A percentile compares a stretch with the other conserved stretches of the same genome.
Evolutionary conservation across 371 early-diverging fungal species (phyloP).

Genomic region (Syncephalastrum contaminatum): DNA sequence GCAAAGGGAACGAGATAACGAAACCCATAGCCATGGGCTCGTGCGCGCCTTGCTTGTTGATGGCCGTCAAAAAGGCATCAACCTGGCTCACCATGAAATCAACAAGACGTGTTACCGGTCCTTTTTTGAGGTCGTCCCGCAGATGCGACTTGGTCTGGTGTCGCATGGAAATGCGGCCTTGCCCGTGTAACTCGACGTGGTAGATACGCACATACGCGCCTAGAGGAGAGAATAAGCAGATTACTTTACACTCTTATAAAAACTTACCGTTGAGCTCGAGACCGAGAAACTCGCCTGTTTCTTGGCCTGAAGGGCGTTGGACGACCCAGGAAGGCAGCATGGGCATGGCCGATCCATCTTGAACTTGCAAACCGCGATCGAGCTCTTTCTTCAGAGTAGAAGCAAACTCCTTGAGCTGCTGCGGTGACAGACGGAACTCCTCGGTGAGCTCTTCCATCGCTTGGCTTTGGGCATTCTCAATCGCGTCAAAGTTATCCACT

Average conservation of each 20-base stretch:
- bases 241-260: not conserved
- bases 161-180: slow-evolving; percentile 52
- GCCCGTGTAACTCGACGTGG: slow-evolving; percentile 75
- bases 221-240: slow-evolving; percentile 1
- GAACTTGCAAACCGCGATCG: slow-evolving; percentile 60
- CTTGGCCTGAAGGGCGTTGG: slow-evolving; percentile 74
- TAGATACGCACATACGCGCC: slow-evolving; percentile 85
- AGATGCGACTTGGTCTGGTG: slow-evolving; percentile 81
- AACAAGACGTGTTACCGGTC: slow-evolving; percentile 42
- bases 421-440: slow-evolving; percentile 48
- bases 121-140: slow-evolving; percentile 71
- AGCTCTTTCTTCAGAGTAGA: slow-evolving; percentile 61
- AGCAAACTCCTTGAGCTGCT: slow-evolving; percentile 52
- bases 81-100: slow-evolving; percentile 89
- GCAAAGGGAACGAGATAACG: slow-evolving; percentile 92
- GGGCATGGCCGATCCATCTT: slow-evolving; percentile 48
- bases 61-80: slow-evolving; percentile 65
- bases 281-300: slow-evolving; percentile 83
- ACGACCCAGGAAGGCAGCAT: slow-evolving; percentile 63
- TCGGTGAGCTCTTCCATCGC: slow-evolving; percentile 12
- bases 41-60: slow-evolving; percentile 33
- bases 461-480: slow-evolving; percentile 4
- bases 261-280: slow-evolving; percentile 88
- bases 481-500: no score
- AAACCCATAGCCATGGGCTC: slow-evolving; percentile 67